Conservation (phyloP, 1,139 yeast genomes). For the Geotrichum aggregatum region DNA sequence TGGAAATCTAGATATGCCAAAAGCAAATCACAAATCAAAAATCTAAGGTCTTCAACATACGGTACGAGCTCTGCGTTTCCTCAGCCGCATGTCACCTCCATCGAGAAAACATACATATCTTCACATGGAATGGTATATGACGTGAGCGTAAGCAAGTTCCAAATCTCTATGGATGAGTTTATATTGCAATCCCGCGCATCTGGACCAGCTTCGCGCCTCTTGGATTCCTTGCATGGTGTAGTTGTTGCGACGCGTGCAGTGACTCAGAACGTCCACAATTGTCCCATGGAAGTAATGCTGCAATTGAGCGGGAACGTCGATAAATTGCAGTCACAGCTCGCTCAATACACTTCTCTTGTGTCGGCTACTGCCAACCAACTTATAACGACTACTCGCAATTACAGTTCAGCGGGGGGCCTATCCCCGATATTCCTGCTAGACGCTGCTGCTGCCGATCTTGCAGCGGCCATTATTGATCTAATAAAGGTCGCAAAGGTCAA, state of each 20-base stretch:
- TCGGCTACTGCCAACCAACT: slow-evolving; percentile 75
- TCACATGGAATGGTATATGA: slow-evolving; percentile 31
- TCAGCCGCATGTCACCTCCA: slow-evolving; percentile 10
- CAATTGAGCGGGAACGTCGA: slow-evolving; percentile 11
- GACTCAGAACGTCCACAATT: slow-evolving; percentile 41
- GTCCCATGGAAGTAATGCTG: slow-evolving; percentile 26
- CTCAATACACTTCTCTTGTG: slow-evolving; percentile 41
- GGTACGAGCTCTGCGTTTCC: slow-evolving; percentile 18
- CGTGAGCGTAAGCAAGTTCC: slow-evolving; percentile 32
- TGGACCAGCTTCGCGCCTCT: slow-evolving; percentile 22
- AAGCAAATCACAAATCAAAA: slow-evolving; percentile 34
- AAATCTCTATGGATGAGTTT: slow-evolving; percentile 37
- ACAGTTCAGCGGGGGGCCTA: slow-evolving; percentile 56
- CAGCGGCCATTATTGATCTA: slow-evolving; percentile 70
- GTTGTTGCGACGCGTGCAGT: slow-evolving; percentile 39
- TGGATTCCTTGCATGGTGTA: slow-evolving; percentile 36
- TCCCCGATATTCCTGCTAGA: slow-evolving; percentile 72
- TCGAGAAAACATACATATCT: slow-evolving; percentile 11
- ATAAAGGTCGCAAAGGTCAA: slow-evolving; percentile 53
- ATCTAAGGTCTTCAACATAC: slow-evolving; percentile 32
- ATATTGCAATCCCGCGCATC: slow-evolving; percentile 32
- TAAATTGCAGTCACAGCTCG: slow-evolving; percentile 30
- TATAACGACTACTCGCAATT: slow-evolving; percentile 76
- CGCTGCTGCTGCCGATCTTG: slow-evolving; percentile 72
- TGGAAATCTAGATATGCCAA: slow-evolving; percentile 40